Base-by-base conservation (phyloP, 2,329 filamentous ascomycete species). In the Akanthomyces dipterigenus region DNA sequence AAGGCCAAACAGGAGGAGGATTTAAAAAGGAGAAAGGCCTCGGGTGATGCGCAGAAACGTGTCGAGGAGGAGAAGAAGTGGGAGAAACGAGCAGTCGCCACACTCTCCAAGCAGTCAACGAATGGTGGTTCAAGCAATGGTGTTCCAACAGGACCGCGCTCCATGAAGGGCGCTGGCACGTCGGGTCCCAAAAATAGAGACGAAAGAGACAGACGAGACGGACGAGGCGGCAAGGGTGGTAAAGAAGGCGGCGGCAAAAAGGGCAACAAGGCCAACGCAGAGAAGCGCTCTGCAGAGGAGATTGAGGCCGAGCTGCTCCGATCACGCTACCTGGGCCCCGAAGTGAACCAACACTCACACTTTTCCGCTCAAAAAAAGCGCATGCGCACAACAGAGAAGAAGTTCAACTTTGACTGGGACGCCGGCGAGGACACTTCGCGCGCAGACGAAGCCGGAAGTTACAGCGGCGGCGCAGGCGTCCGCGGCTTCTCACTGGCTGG, bases 321-420 rank as follows among this genome's bases (percentile, higher is more conserved):
- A 63, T 86, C 91, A 67, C 82, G 91, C 64, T 99, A 99, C 71
- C 93, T 98, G 83, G 95, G 95, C 3, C 89, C 91, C 1, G 91
- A 96, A 65, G 86, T 90, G 57, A 96, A 95, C 66, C 85, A 88
- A 65, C 82, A 81, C 61, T 93, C 89, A 5, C 96, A 84, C 42
- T 97, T 98, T 71, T 96, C 92, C 0, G 93, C 93, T 1, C 91
- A 95, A 78, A 99, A 98, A 82, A 98, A 98, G 80, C 85, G 93
- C 61, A 89, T 90, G 77, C 84, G 93, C 64, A 96, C 92, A 1
- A 95, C 91, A 1, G 93, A 96, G 70, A 91, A 93, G 76, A 98
- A 99, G 73, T 99, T 99, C 79, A 99, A 97, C 70, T 99, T 99
- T 69, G 95, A 96, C 69, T 99, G 95, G 95, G 96, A 96, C 67